phyloP scores from a whole-genome alignment of 2,329 filamentous ascomycete genomes.

The Diaporthe destruens region DNA sequence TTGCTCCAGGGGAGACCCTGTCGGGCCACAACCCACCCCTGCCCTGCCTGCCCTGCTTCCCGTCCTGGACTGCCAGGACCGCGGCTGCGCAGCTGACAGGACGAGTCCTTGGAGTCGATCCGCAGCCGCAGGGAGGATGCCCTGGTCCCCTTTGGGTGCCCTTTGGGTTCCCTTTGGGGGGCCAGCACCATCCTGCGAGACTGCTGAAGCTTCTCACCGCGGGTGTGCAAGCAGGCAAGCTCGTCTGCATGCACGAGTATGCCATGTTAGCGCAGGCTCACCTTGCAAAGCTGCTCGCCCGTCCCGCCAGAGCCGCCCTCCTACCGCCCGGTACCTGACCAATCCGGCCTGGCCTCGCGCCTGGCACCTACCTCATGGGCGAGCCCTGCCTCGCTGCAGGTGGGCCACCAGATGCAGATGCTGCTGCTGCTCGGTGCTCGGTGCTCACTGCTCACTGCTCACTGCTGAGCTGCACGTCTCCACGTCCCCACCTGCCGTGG shows the following conservation, averaged over 20 bases:
- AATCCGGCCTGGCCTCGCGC: background rate
- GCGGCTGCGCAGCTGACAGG: slow-evolving; percentile 30
- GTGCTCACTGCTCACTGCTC: no score
- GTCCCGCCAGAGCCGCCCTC: background rate
- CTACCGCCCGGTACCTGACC: slow-evolving; percentile 6
- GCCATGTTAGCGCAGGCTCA: background rate
- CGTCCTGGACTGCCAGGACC: slow-evolving; percentile 8
- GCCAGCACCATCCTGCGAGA: background rate
- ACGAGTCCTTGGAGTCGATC: slow-evolving; percentile 16
- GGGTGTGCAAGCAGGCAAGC: background rate
- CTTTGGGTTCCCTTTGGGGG: no score
- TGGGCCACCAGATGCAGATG: slow-evolving; percentile 28
- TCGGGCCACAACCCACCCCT: background rate
- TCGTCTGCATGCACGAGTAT: background rate
- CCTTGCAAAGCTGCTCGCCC: slow-evolving; percentile 4
- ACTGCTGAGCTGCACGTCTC: background rate
- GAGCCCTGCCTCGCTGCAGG: slow-evolving; percentile 35
- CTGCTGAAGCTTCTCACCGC: slow-evolving; percentile 29
- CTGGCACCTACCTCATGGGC: background rate
- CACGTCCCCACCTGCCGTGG: slow-evolving; percentile 7
- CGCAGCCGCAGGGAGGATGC: slow-evolving; percentile 37
- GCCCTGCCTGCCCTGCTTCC: slow-evolving; percentile 16
- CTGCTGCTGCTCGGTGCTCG: no score
- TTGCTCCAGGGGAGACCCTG: slow-evolving; percentile 25
- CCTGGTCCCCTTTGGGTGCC: no score